Conservation (phyloP, 441 rosid genomes). For the Croton laevigatus region DNA sequence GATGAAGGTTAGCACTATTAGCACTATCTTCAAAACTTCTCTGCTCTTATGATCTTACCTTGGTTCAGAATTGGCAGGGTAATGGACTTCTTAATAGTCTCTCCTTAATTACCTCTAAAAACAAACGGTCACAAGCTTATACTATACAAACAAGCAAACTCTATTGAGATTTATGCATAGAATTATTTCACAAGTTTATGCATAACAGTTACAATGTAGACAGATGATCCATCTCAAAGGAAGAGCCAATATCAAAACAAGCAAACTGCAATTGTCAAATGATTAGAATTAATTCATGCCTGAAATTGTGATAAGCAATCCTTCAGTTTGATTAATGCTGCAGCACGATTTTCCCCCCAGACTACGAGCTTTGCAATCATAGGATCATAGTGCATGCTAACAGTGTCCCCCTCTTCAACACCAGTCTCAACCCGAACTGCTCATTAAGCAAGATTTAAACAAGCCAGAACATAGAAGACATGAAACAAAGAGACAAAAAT, state of each 20-base stretch:
- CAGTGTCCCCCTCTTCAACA: constrained; percentile 86
- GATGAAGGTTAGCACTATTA: background rate
- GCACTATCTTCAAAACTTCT: background rate
- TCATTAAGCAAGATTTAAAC: constrained; percentile 19
- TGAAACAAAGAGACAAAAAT: background rate
- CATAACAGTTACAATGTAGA: background rate
- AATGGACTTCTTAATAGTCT: background rate
- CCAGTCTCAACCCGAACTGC: constrained; percentile 96
- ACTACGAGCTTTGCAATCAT: constrained; percentile 99
- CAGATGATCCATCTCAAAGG: constrained; percentile 14
- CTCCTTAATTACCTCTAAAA: background rate
- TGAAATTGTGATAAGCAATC: constrained; percentile 87
- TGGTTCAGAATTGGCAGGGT: background rate
- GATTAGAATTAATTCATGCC: constrained; percentile 37
- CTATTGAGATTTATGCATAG: background rate
- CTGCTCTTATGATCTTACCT: background rate
- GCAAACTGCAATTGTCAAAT: constrained; percentile 11
- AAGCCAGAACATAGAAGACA: constrained; percentile 20
- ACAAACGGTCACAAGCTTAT: background rate
- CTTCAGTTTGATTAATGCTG: constrained; percentile 83
- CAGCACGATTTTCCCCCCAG: constrained; percentile 79
- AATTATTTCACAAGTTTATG: background rate
- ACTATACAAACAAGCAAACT: background rate
- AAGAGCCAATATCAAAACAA: constrained; percentile 16
- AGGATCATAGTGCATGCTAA: constrained; percentile 99